phyloP scores from a whole-genome alignment of 192 early-diverging fungal genomes.

The Podila epigama region DNA sequence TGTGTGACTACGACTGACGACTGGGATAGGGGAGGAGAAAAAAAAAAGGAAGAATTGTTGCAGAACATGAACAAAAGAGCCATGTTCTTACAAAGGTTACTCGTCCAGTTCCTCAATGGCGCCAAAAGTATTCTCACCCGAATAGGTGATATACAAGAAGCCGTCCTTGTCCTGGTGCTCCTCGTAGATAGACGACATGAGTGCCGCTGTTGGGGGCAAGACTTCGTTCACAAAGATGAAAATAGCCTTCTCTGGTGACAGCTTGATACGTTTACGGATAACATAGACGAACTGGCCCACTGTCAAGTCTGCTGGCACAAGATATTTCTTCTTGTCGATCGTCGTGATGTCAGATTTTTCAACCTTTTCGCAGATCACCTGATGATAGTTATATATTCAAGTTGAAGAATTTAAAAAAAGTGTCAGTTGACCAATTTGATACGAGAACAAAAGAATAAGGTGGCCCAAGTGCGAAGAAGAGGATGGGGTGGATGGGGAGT shows the following conservation, averaged over 20 bases:
- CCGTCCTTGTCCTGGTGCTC: slow-evolving; percentile 99
- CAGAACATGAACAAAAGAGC: background rate
- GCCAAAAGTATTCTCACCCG: slow-evolving; percentile 91
- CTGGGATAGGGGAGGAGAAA: background rate
- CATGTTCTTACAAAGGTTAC: background rate
- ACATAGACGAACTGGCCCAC: slow-evolving; percentile 98
- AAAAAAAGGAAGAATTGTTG: too few relatives aligned
- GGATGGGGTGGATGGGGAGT: too few relatives aligned
- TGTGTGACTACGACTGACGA: background rate
- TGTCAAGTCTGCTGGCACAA: slow-evolving; percentile 95
- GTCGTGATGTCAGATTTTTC: slow-evolving; percentile 96
- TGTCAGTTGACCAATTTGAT: background rate
- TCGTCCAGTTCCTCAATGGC: slow-evolving; percentile 23
- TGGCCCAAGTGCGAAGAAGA: background rate
- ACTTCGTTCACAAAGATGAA: slow-evolving; percentile 99
- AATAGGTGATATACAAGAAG: slow-evolving; percentile 95
- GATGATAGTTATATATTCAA: background rate
- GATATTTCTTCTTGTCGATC: slow-evolving; percentile 99
- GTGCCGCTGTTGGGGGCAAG: slow-evolving; percentile 90
- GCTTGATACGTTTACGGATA: slow-evolving; percentile 95
- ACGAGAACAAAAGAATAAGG: background rate
- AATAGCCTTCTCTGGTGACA: slow-evolving; percentile 97
- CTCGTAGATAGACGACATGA: slow-evolving; percentile 95
- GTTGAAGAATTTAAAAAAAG: background rate
- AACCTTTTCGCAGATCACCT: slow-evolving; percentile 93